Evolutionary conservation across 2,329 filamentous ascomycete species (phyloP).

Genomic region (Alternaria tenuissima): DNA sequence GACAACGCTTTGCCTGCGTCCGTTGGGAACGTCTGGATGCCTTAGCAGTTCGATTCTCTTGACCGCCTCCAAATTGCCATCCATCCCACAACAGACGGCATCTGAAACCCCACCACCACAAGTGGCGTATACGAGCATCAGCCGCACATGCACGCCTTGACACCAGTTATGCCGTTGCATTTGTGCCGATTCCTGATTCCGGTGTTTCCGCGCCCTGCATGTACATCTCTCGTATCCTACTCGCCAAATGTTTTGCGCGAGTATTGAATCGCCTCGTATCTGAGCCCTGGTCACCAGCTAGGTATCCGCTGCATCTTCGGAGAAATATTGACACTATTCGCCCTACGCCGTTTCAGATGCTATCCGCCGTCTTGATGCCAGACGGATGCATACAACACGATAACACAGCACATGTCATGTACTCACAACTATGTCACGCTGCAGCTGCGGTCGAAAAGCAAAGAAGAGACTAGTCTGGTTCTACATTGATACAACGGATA

Average conservation of each 20-base stretch:
- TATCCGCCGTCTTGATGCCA: neutral
- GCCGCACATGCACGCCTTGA: conserved; percentile 23
- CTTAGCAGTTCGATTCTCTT: conserved; percentile 1
- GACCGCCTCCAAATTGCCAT: conserved; percentile 5
- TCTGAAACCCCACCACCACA: conserved; percentile 2
- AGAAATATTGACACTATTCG: conserved; percentile 5
- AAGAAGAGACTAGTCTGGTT: conserved; percentile 4
- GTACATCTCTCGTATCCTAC: conserved; percentile 6
- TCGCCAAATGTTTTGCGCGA: conserved; percentile 2
- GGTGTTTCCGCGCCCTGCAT: conserved; percentile 15
- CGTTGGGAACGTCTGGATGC: conserved; percentile 7
- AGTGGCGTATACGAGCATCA: conserved; percentile 17
- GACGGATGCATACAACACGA: neutral
- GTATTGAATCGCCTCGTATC: conserved; percentile 6
- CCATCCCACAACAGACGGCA: neutral
- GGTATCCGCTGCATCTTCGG: conserved; percentile 7
- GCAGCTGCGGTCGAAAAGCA: conserved; percentile 3
- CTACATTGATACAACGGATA: neutral
- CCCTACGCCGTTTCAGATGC: conserved; percentile 2
- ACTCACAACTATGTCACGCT: conserved; percentile 1
- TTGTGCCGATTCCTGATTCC: conserved; percentile 5
- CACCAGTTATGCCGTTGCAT: neutral
- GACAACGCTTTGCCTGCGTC: conserved; percentile 4
- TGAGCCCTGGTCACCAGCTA: conserved; percentile 1
- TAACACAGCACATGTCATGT: neutral